Base-by-base conservation (phyloP, 2,329 filamentous ascomycete genomes). In the Colletotrichum sp. region DNA sequence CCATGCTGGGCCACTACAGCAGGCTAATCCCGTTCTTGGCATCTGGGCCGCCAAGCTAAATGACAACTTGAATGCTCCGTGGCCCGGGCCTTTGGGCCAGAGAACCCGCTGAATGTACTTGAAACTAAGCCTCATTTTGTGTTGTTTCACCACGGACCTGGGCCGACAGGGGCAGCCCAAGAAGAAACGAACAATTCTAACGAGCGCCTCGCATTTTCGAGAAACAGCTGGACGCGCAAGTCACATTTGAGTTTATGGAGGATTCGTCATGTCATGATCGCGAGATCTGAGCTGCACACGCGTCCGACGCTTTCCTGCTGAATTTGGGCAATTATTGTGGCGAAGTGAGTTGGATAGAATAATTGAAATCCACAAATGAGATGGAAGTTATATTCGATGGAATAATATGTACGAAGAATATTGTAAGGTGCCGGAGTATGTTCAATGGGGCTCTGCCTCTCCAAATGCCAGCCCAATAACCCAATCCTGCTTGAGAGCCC, bases 111-210 rank as follows among this genome's bases (percentile, higher is more conserved):
- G 26, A 24, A 30, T 66, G 49, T 68, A 67, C 62, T 39, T 72
- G 72, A 72, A 72, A 72, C 55, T 30, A 18, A 59, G 66, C 71
- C 59, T 70, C 66, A 70, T 57, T 71, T 55, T 55, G 15, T 36
- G 59, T 21, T 10, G 63, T 72, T 39, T 67, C 72, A 49, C n/a
- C 55, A 66, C 49, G 60, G 60, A n/a, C 39, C 69, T 28, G 3
- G 44, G 9, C 39, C 16, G 21, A 34, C 69, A 75, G 30, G 72
- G 72, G 57, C n/a, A 32, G 30, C 30, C 72, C 36, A 34, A 12
- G 49, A 44, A 24, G 21, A 34, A 49, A 52, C 12, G 15, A 59
- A 21, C 8, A 36, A 39, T 34, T 24, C 28, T 3, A 36, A 13
- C 32, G 24, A 9, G 39, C 9, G 9, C 21, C 28, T 36, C 18